Evolutionary conservation across 345 rosid species (phyloP), one percentile per base, ranked within the genome.

Genomic region (Brassica rapa): DNA sequence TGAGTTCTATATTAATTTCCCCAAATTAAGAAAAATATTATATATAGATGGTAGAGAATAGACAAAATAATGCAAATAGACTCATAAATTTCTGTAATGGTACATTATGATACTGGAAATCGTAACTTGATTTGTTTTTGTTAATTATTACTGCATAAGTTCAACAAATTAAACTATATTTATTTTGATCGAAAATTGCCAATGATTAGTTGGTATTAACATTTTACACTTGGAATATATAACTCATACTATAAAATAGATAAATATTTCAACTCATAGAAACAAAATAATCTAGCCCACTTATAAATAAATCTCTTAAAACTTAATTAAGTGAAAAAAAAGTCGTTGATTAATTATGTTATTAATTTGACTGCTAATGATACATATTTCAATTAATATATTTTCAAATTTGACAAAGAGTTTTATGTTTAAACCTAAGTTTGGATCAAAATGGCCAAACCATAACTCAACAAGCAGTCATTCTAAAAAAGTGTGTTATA

Each of bases 1-100:
- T 6, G 33, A 16, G 21, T 75, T 75, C 80, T 75, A 75, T 80
- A 69, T 80, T 74, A 68, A 62, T 73, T 78, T 14, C 15, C 19
- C 19, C 8, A 51, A 51, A 74, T 24, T 69, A 79, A 73, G 78
- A 39, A 24, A 8, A 8, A 9, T 33, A 0, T 43, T 68, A 62
- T 62, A 62, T 55, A 39, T 64, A 63, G 32, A 46, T 43, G 7
- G 32, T 9, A 53, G 24, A 72, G 4, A 71, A 55, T 71, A 65
- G 37, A 21, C 6, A 41, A 72, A 7, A 41, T 33, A 8, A 64
- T 15, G 41, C 5, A 15, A 15, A 15, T 32, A 8, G 4, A n/a
- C 56, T 8, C 16, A 29, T n/a, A 33, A 8, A 33, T 16, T 63
- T 19, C 46, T 4, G 2, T 64, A 33, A 33, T 33, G 27, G 7